Evolutionary conservation across 768 basidiomycete species (phyloP), one percentile per base, ranked within the genome.

Genomic region (Psilocybe tampanensis): DNA sequence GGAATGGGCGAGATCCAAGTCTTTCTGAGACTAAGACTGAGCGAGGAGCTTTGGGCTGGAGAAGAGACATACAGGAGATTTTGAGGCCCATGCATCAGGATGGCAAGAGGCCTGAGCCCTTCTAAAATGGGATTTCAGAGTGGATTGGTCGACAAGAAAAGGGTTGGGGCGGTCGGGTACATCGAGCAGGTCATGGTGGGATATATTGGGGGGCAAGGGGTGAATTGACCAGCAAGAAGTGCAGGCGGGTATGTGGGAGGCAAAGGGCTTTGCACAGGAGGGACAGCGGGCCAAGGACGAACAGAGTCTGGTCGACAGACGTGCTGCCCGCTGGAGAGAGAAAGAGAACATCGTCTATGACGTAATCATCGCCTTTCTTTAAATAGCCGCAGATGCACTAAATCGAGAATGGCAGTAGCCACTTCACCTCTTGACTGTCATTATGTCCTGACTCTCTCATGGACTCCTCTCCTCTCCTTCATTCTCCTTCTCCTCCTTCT

Each of bases 11-110:
- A 86, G 67, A 13, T 79, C 77, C 64, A 82, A 80, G 56, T 84
- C 80, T 55, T 76, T 74, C 87, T 88, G 56, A 5, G 54, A 15
- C 52, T 15, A 19, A 29, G 44, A 17, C 36, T 24, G 44, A 51
- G 59, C 49, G 43, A 55, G 50, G 60, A 59, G 22, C 22, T 24
- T 32, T n/a, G 44, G 52, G 53, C 26, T 29, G 42, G 44, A 18
- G 15, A 64, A 23, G 45, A 36, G 57, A 73, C 71, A 66, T 72
- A 89, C 90, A 58, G 80, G 71, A 54, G 85, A 85, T 65, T 83
- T 80, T 26, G 84, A 81, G 32, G 86, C 81, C 89, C 91, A 96
- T 12, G 86, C 79, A 69, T 98, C 95, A 0, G 95, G 95, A 75
- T 98, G 95, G 50, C 92, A 86, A 19, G 84, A 74, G 19, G 85